phyloP scores from a whole-genome alignment of 192 early-diverging fungal genomes.

The Dimargaris xerosporica region DNA sequence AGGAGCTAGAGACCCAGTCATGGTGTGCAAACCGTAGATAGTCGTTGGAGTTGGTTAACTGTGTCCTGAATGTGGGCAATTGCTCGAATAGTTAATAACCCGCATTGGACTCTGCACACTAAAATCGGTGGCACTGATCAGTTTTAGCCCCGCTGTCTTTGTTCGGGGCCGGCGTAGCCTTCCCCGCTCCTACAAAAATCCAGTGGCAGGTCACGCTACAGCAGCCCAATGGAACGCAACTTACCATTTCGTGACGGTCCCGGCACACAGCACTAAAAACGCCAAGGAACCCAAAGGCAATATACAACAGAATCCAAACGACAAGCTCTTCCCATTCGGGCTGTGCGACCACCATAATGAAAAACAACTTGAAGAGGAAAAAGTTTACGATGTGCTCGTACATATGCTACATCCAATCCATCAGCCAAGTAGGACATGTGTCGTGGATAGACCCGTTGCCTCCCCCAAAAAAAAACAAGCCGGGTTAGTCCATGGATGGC shows the following conservation, averaged over 20 bases:
- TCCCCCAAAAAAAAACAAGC: neutral
- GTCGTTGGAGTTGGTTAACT: too few relatives aligned
- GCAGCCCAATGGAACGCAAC: too few relatives aligned
- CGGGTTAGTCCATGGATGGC: neutral
- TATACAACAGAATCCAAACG: conserved; percentile 9
- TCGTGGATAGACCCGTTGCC: neutral
- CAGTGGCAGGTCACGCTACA: too few relatives aligned
- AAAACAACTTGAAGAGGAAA: conserved; percentile 9
- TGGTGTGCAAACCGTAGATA: too few relatives aligned
- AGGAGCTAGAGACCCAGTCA: too few relatives aligned
- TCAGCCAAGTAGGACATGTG: neutral
- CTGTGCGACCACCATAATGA: conserved; percentile 8
- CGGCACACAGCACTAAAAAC: conserved; percentile 3
- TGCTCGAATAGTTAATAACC: too few relatives aligned
- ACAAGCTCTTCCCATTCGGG: conserved; percentile 9
- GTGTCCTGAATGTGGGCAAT: too few relatives aligned
- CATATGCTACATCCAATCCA: neutral
- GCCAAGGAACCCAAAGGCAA: conserved; percentile 2
- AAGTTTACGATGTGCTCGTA: conserved; percentile 10
- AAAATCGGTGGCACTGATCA: too few relatives aligned
- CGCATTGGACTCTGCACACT: too few relatives aligned
- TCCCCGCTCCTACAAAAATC: too few relatives aligned
- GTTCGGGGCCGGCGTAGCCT: too few relatives aligned
- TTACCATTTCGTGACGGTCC: conserved; percentile 11
- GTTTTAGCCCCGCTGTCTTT: too few relatives aligned